A percentile compares a stretch with the other conserved stretches of the same genome.
These are phyloP conservation scores for Lentinula guzmanii DNA, from an alignment of 768 basidiomycete species.

Conservation along the genomic window DNA sequence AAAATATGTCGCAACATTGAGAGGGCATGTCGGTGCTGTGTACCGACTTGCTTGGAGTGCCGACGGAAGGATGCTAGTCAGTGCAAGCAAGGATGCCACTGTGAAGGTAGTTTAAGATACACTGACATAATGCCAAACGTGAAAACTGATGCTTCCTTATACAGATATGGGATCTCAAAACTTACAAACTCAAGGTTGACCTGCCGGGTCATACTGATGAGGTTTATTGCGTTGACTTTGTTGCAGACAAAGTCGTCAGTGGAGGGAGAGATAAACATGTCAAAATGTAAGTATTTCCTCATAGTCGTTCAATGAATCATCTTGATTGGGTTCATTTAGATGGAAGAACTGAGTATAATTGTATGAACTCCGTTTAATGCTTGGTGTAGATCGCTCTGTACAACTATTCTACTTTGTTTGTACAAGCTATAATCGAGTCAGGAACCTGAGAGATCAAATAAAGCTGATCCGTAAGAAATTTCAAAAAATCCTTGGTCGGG, in stretches of 20 bases:
- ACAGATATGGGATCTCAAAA: constrained; percentile 95
- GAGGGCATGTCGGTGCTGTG: constrained; percentile 92
- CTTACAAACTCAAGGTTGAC: constrained; percentile 91
- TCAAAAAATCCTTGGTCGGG: not conserved
- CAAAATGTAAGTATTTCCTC: constrained; percentile 71
- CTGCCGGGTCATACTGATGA: constrained; percentile 96
- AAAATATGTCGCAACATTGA: constrained; percentile 84
- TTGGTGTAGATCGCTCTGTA: no score
- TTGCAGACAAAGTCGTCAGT: constrained; percentile 97
- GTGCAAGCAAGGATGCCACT: constrained; percentile 94
- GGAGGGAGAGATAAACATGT: constrained; percentile 90
- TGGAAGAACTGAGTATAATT: not conserved
- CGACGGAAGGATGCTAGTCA: constrained; percentile 86
- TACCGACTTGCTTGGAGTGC: constrained; percentile 95
- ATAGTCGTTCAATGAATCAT: not conserved
- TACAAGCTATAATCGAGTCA: no score
- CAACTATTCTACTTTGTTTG: no score
- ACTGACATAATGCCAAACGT: not conserved
- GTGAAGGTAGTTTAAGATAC: constrained; percentile 61
- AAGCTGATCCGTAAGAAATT: not conserved
- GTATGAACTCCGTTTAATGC: no score
- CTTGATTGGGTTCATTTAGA: not conserved
- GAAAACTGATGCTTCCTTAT: not conserved
- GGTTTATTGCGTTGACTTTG: constrained; percentile 98
- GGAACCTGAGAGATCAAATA: no score